Percentiles rank a stretch among this genome's conserved stretches.
phyloP scores from a whole-genome alignment of 139 green algal genomes.

The Coccomyxa sp. region DNA sequence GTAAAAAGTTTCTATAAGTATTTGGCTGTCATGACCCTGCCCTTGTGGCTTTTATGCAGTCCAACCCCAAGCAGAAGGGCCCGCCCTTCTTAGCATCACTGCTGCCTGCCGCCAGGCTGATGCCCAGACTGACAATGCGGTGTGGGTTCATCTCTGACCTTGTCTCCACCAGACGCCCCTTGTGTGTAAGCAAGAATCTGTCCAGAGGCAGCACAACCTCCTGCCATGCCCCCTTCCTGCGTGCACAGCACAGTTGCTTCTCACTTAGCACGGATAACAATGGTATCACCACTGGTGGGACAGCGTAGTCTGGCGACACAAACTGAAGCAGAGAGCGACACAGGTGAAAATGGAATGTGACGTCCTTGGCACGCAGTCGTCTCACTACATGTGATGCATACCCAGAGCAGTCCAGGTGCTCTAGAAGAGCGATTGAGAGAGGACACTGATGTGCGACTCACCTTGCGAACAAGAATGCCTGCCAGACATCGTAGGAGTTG shows the following conservation, averaged over 20 bases:
- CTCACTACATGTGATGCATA: no score
- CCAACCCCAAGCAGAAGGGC: slow-evolving; percentile 33
- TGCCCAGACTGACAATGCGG: slow-evolving; percentile 39
- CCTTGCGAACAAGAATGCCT: slow-evolving; percentile 55
- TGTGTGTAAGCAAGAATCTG: slow-evolving; percentile 49
- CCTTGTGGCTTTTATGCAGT: slow-evolving; percentile 31
- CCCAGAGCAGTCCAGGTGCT: no score
- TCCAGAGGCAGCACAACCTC: slow-evolving; percentile 44
- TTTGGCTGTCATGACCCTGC: no score
- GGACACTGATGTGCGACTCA: background rate
- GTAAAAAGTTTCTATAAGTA: no score
- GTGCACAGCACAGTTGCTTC: background rate
- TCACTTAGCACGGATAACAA: no score
- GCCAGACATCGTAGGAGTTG: slow-evolving; percentile 47
- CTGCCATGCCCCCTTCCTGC: slow-evolving; percentile 41
- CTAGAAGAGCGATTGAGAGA: no score
- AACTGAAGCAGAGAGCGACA: no score
- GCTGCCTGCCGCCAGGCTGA: slow-evolving; percentile 33
- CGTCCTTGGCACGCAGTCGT: no score
- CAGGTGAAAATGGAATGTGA: no score
- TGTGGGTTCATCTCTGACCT: slow-evolving; percentile 35
- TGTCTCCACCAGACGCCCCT: slow-evolving; percentile 41
- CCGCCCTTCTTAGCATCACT: slow-evolving; percentile 23
- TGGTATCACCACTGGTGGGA: background rate
- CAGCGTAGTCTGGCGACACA: no score